Evolutionary conservation across 192 early-diverging fungal species (phyloP), one percentile per base, ranked within the genome.

Genomic region (Chytriomyces hyalinus): DNA sequence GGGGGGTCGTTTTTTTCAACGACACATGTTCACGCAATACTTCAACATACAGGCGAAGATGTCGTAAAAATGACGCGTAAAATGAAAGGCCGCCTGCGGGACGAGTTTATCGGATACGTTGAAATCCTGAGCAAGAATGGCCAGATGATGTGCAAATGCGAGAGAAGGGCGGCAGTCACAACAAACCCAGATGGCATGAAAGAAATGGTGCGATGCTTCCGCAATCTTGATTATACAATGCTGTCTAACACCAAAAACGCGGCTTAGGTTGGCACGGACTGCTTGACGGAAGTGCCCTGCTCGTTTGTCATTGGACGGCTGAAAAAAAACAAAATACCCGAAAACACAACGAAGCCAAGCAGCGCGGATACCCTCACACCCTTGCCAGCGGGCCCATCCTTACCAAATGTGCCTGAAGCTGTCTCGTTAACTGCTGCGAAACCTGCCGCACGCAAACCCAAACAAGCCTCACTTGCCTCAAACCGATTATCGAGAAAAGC

Each of bases 81-180:
- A 6, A 75, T 75, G 73, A 75, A 75, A 36, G 73, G 73, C 8
- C n/a, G 9, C 28, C 22, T 46, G 10, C 57, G 73, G 6, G 64
- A 64, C 28, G 73, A 75, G 49, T 75, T 75, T 53, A 75, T 75
- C 43, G 73, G 73, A 17, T 75, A 75, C 63, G 10, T 75, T 9
- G 73, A 75, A 28, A 75, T 75, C 49, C 48, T 75, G 17, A 28
- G 45, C 11, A 43, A 43, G 63, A 75, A 75, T 43, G 61, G 49
- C 5, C 73, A 75, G 45, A 50, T 75, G 11, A 53, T 66, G 46
- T 75, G 73, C 49, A 64, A 66, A 46, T 75, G 73, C 44, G 73
- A 20, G 9, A 75, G 50, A 48, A 26, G 17, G 64, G 62, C 64
- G 47, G 22, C 46, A 66, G 49, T 75, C 60, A 51, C 26, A 53